phyloP scores from a whole-genome alignment of 495 filamentous ascomycete species.

The Beverwykella pulmonaria region DNA sequence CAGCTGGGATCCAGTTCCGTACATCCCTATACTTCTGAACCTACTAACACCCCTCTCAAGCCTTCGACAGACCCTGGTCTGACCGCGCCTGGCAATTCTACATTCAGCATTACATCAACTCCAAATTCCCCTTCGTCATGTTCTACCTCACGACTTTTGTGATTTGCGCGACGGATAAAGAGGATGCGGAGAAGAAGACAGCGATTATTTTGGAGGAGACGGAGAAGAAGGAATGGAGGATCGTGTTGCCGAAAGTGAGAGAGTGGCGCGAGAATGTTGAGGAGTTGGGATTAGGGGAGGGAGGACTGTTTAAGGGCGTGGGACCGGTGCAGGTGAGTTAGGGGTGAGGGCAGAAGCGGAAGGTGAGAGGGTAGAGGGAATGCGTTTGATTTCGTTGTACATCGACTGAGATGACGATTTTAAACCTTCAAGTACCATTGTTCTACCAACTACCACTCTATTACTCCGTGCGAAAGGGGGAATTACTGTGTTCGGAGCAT shows the following conservation, averaged over 20 bases:
- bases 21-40: neutral
- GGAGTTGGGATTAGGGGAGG: conserved; percentile 11
- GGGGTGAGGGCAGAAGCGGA: too few relatives aligned
- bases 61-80: conserved; percentile 21
- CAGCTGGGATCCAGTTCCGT: too few relatives aligned
- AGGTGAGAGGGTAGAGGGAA: too few relatives aligned
- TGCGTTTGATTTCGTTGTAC: too few relatives aligned
- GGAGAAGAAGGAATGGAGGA: conserved; percentile 19
- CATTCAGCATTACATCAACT: conserved; percentile 26
- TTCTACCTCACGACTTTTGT: conserved; percentile 30
- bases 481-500: neutral
- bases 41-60: neutral
- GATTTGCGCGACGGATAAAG: conserved; percentile 18
- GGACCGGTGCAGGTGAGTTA: neutral
- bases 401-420: too few relatives aligned
- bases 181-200: conserved; percentile 10
- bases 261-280: conserved; percentile 12
- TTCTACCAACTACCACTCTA: neutral
- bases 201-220: conserved; percentile 16
- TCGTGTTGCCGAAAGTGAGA: conserved; percentile 8
- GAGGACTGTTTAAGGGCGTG: conserved; percentile 17
- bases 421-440: too few relatives aligned
- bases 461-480: neutral
- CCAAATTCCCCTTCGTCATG: conserved; percentile 27
- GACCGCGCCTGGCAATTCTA: conserved; percentile 25